Percentiles rank a stretch among this genome's conserved stretches.
phyloP scores from a whole-genome alignment of 768 basidiomycete species.

The Tephrocybe sp. region DNA sequence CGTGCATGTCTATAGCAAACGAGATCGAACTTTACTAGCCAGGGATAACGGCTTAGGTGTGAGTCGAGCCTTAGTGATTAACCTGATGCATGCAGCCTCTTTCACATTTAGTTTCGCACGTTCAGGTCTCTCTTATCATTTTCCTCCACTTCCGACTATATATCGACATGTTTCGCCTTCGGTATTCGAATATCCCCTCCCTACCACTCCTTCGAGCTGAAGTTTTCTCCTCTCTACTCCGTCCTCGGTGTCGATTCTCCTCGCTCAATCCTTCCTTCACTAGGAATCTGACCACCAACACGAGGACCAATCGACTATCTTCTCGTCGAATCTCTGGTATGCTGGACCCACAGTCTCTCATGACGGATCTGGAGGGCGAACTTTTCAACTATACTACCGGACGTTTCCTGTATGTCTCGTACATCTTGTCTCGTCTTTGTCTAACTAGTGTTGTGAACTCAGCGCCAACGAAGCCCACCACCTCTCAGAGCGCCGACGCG shows the following conservation, averaged over 20 bases:
- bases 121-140: too few relatives aligned
- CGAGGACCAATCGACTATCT: too few relatives aligned
- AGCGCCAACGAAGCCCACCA: conserved; percentile 35
- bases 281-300: conserved; percentile 11
- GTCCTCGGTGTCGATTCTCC: too few relatives aligned
- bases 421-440: conserved; percentile 22
- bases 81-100: too few relatives aligned
- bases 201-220: conserved; percentile 19
- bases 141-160: too few relatives aligned
- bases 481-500: conserved; percentile 32
- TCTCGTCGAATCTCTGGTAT: too few relatives aligned
- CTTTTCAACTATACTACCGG: conserved; percentile 38
- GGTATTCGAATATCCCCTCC: conserved; percentile 14
- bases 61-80: too few relatives aligned
- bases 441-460: conserved; percentile 23
- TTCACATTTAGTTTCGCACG: too few relatives aligned
- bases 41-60: too few relatives aligned
- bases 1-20: too few relatives aligned
- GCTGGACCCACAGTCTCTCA: conserved; percentile 22
- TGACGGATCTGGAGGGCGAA: conserved; percentile 22
- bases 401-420: conserved; percentile 34
- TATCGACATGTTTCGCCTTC: conserved; percentile 20
- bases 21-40: too few relatives aligned
- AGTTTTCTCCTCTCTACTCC: conserved; percentile 14
- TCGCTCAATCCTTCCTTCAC: not conserved